A percentile compares a stretch with the other conserved stretches of the same genome.
These are phyloP conservation scores for Fulvia fulva DNA, from an alignment of 2,329 filamentous ascomycete genomes.

Conservation along the genomic window DNA sequence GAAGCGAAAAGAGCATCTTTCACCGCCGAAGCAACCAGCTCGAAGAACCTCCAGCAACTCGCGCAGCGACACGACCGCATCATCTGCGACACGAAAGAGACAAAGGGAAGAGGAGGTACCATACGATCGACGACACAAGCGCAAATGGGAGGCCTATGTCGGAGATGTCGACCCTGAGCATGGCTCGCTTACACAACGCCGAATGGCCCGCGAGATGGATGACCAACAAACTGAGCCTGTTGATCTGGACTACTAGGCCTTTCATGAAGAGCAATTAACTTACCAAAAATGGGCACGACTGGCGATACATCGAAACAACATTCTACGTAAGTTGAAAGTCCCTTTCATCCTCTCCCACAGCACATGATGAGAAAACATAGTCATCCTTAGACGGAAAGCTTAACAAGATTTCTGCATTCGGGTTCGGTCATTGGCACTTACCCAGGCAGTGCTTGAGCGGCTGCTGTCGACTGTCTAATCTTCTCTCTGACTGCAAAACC, in stretches of 20 bases:
- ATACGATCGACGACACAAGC: slow-evolving; percentile 32
- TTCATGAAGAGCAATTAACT: not conserved
- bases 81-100: slow-evolving; percentile 13
- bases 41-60: slow-evolving; percentile 16
- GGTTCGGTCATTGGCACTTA: slow-evolving; percentile 28
- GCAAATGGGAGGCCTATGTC: slow-evolving; percentile 35
- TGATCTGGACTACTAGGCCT: slow-evolving; percentile 46
- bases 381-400: slow-evolving; percentile 40
- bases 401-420: slow-evolving; percentile 15
- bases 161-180: slow-evolving; percentile 36
- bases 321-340: not conserved
- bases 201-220: slow-evolving; percentile 44
- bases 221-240: slow-evolving; percentile 36
- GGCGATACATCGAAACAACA: not conserved
- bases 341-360: not conserved
- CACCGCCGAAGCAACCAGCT: not conserved
- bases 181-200: slow-evolving; percentile 41
- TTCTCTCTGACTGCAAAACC: slow-evolving; percentile 32
- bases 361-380: slow-evolving; percentile 34
- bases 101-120: slow-evolving; percentile 23
- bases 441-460: slow-evolving; percentile 20
- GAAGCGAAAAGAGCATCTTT: slow-evolving; percentile 2
- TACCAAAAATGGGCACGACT: not conserved
- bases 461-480: slow-evolving; percentile 35
- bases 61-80: slow-evolving; percentile 20